Evolutionary conservation across 2,329 filamentous ascomycete species (phyloP), one percentile per base, ranked within the genome.

Genomic region (Periconia digitata): DNA sequence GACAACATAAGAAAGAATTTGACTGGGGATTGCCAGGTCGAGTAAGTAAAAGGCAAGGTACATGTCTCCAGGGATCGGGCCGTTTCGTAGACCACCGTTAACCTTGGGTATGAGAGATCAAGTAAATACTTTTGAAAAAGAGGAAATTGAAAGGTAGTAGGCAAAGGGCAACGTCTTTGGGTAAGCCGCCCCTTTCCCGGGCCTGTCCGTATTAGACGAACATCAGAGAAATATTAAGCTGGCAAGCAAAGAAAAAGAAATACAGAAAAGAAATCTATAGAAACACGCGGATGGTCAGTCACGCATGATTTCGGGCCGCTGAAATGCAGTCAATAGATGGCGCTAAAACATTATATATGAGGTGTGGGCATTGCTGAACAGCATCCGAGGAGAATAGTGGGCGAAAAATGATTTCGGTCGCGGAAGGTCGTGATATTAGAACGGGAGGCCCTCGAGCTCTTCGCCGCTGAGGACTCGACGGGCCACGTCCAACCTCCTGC

Each of bases 401-500:
- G 38, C 44, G n/a, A 32, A 32, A 32, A 44, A 37, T 46, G 40
- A 20, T 16, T 32, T 34, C 6, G 6, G 27, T 22, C 6, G 21
- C 16, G 24, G 15, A 27, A 24, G 27, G 27, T 4, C 17, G 36
- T 36, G 13, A 16, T 17, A 44, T 60, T 43, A 59, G 44, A 66
- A 66, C 7, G 61, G 56, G 22, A 56, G 50, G 29, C 63, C 61
- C 38, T 59, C 56, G 3, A 51, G n/a, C 22, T 62, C 59, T 50
- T 85, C 74, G 5, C 89, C 89, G 56, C 92, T 89, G 23, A 95
- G 75, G 3, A 89, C 80, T 44, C 82, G 79, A 50, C 85, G 83
- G 5, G 90, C 91, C 44, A 84, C 82, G 56, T 95, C 89, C 43
- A 96, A 79, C 56, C 87, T 79, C 54, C 87, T 77, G 50, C 90